Evolutionary conservation across 169 alveolate species (phyloP), one percentile per base, ranked within the genome.

Genomic region (Neospora caninum): DNA sequence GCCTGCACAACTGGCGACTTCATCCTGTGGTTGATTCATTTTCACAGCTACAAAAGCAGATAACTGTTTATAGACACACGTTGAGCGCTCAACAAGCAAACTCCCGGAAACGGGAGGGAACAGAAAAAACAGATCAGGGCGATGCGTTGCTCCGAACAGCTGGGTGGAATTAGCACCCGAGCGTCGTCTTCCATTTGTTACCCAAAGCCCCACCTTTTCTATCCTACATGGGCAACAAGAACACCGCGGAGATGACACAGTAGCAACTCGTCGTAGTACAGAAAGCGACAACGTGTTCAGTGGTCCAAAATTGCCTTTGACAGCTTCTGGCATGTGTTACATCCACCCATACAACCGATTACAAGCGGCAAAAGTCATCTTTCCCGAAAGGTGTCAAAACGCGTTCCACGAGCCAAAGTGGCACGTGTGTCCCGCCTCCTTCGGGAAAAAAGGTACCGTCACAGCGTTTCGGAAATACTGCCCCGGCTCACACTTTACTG

Each of bases 171-270:
- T 64, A 22, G 16, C 73, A 64, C 73, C 73, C 73, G 73, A 16
- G 73, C n/a, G 73, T 22, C 73, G 31, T 4, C 73, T 64, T 27
- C 31, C n/a, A 64, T 49, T 13, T 64, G 73, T 64, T 22, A 22
- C 73, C 73, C 73, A 22, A 7, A 7, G 73, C 31, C 73, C n/a
- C 4, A 27, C 73, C 64, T 53, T 53, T 27, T 1, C 73, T 64
- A 64, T 64, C 73, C 73, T 64, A 64, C 73, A 64, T 1, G 73
- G 73, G 73, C 34, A 16, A 64, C 73, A 64, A 64, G 73, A 64
- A 64, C 73, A 64, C n/a, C 73, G 73, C 73, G 73, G 73, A 64
- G 73, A 64, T 64, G 73, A 64, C 73, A 64, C 73, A 64, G n/a
- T 13, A 64, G 73, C 31, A 64, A 64, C n/a, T 16, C 31, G n/a